These are phyloP conservation scores for Clavispora fructus DNA, from an alignment of 805 yeast species.

Conservation along the genomic window DNA sequence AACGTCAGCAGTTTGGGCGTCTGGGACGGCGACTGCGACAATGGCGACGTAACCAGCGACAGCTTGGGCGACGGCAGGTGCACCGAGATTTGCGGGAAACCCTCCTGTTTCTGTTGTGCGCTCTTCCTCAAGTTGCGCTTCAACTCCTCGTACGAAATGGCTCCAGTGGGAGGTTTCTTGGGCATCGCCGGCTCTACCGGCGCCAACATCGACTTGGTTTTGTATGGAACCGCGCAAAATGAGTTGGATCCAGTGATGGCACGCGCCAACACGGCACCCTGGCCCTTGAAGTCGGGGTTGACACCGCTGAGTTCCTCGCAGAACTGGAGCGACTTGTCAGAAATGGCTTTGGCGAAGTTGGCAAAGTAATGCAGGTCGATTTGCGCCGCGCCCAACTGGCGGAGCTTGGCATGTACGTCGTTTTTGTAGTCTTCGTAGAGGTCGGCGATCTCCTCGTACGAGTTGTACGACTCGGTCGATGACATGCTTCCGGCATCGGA, in stretches of 20 bases:
- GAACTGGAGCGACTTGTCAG: slow-evolving; percentile 30
- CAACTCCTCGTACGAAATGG: slow-evolving; percentile 29
- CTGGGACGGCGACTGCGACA: neutral
- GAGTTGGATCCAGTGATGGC: slow-evolving; percentile 38
- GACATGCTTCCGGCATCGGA: slow-evolving; percentile 18
- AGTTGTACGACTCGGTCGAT: slow-evolving; percentile 29
- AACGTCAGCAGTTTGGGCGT: slow-evolving; percentile 25
- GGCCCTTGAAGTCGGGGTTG: slow-evolving; percentile 35
- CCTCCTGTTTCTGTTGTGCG: slow-evolving; percentile 7
- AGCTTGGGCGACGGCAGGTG: slow-evolving; percentile 5
- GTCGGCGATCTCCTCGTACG: slow-evolving; percentile 35
- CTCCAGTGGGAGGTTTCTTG: slow-evolving; percentile 8
- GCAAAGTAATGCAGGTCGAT: slow-evolving; percentile 25
- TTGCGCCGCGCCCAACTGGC: slow-evolving; percentile 9
- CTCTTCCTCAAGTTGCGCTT: slow-evolving; percentile 23
- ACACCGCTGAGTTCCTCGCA: slow-evolving; percentile 32
- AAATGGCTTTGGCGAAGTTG: slow-evolving; percentile 22
- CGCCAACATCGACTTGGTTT: slow-evolving; percentile 36
- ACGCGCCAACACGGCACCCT: slow-evolving; percentile 38
- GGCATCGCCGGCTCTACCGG: slow-evolving; percentile 21
- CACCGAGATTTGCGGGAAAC: slow-evolving; percentile 4
- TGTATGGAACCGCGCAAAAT: slow-evolving; percentile 35
- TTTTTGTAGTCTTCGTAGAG: slow-evolving; percentile 26
- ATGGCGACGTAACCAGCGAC: slow-evolving; percentile 2
- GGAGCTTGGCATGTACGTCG: slow-evolving; percentile 15